Conservation (phyloP, 2,329 filamentous ascomycete genomes). For the Fusarium duplospermum region DNA sequence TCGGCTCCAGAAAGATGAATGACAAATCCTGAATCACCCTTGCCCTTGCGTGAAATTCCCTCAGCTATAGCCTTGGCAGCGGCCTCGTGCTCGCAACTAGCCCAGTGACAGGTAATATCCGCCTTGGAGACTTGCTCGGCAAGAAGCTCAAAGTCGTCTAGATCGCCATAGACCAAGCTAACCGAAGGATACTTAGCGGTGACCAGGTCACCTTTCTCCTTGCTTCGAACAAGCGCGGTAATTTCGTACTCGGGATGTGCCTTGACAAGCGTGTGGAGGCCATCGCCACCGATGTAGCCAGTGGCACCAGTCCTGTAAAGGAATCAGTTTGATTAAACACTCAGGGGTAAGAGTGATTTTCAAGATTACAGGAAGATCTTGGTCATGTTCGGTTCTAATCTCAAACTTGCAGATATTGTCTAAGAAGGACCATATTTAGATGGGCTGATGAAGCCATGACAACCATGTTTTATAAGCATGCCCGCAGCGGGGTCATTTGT, state of each 20-base stretch:
- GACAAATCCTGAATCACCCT: neutral
- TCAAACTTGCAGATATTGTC: neutral
- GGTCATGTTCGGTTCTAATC: neutral
- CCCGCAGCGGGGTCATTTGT: neutral
- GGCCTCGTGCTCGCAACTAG: constrained; percentile 5
- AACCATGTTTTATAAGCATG: neutral
- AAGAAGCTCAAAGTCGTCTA: neutral
- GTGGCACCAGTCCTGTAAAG: constrained; percentile 56
- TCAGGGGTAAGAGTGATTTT: neutral
- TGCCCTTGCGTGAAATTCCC: neutral
- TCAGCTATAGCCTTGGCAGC: constrained; percentile 10
- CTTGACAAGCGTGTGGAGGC: constrained; percentile 54
- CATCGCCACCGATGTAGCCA: constrained; percentile 64
- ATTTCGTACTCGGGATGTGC: constrained; percentile 57
- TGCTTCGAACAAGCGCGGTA: constrained; percentile 54
- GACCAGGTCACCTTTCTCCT: neutral
- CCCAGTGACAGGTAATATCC: constrained; percentile 7
- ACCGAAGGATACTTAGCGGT: neutral
- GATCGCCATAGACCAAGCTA: neutral
- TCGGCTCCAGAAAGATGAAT: neutral
- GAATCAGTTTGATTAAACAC: neutral
- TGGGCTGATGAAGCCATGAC: neutral
- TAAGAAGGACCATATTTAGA: neutral
- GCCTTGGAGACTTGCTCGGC: constrained; percentile 6
- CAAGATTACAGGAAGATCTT: neutral